phyloP scores from a whole-genome alignment of 495 filamentous ascomycete species.

The Penicillium silybi region DNA sequence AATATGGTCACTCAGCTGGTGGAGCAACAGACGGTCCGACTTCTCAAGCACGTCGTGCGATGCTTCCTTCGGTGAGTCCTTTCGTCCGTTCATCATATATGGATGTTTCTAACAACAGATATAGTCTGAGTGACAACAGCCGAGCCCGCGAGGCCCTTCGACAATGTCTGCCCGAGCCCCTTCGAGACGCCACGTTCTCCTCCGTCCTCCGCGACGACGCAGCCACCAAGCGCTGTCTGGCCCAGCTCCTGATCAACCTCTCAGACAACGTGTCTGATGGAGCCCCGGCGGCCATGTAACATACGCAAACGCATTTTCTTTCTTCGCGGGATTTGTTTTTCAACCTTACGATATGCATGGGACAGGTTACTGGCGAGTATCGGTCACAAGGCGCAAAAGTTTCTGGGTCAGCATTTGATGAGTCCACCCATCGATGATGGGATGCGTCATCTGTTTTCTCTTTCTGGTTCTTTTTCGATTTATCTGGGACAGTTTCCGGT shows the following conservation, averaged over 20 bases:
- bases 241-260: conserved; percentile 93
- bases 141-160: conserved; percentile 91
- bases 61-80: conserved; percentile 83
- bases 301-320: conserved; percentile 36
- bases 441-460: conserved; percentile 19
- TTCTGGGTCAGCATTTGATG: conserved; percentile 22
- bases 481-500: conserved; percentile 21
- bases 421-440: conserved; percentile 13
- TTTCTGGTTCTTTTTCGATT: conserved; percentile 25
- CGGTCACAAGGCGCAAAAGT: conserved; percentile 44
- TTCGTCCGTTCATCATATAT: background rate
- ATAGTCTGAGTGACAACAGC: conserved; percentile 90
- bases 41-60: conserved; percentile 96
- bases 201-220: conserved; percentile 95
- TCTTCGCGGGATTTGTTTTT: conserved; percentile 34
- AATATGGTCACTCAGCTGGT: conserved; percentile 98
- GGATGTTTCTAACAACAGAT: conserved; percentile 14
- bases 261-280: conserved; percentile 84
- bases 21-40: conserved; percentile 91
- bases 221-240: conserved; percentile 95
- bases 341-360: conserved; percentile 49
- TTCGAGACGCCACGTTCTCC: conserved; percentile 95
- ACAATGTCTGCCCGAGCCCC: conserved; percentile 93
- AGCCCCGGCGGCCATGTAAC: conserved; percentile 47
- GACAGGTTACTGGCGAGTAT: conserved; percentile 46